Conservation (phyloP, 2,329 filamentous ascomycete species). For the Fusarium sp. region DNA sequence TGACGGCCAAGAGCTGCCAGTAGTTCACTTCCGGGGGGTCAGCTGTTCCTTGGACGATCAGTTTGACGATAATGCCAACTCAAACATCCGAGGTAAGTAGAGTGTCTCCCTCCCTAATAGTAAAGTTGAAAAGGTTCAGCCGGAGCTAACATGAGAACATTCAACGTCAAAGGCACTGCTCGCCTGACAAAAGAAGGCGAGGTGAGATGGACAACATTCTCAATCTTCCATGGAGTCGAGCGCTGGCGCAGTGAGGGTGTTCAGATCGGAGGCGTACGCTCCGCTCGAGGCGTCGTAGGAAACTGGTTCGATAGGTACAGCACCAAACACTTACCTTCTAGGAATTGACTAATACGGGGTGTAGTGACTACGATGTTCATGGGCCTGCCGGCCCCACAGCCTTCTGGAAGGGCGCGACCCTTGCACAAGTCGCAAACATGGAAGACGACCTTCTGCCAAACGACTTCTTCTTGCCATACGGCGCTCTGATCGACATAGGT, state of each 20-base stretch:
- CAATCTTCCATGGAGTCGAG: conserved; percentile 70
- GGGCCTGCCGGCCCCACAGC: conserved; percentile 79
- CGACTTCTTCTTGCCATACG: conserved; percentile 45
- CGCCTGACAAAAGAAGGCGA: conserved; percentile 74
- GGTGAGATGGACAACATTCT: conserved; percentile 77
- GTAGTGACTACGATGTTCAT: conserved; percentile 70
- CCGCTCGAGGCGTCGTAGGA: conserved; percentile 74
- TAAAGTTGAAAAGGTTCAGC: neutral
- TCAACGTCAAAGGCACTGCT: conserved; percentile 61
- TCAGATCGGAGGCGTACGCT: conserved; percentile 74
- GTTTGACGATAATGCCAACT: conserved; percentile 76
- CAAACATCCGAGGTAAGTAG: conserved; percentile 67
- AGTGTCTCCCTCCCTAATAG: too few relatives aligned
- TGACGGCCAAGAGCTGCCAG: conserved; percentile 66
- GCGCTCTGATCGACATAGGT: conserved; percentile 30
- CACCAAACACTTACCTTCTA: neutral
- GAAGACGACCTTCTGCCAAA: conserved; percentile 46
- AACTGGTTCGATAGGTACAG: conserved; percentile 80
- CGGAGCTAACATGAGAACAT: conserved; percentile 34
- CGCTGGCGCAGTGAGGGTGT: conserved; percentile 81
- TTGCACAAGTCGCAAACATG: conserved; percentile 38
- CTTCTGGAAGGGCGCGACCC: conserved; percentile 78
- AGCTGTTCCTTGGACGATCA: conserved; percentile 65
- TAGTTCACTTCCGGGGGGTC: conserved; percentile 74
- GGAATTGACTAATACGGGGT: neutral